Percentiles rank a stretch among this genome's conserved stretches.
Evolutionary conservation across 108 stramenopile species (phyloP).

Genomic region (Nannochloropsis oceanica): DNA sequence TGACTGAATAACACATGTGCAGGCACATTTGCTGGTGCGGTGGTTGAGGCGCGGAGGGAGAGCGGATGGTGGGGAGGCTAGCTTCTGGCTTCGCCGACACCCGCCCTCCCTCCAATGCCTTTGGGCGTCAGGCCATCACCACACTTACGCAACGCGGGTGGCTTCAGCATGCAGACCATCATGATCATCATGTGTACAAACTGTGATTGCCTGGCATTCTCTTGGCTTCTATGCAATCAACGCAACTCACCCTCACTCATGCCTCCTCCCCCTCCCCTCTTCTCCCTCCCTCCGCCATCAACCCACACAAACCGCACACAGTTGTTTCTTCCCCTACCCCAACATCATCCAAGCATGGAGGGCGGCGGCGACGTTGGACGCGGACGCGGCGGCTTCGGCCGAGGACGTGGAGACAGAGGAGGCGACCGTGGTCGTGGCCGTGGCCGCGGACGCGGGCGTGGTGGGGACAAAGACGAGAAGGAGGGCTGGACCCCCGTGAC

Average conservation of each 20-base stretch:
- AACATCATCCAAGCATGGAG: neutral
- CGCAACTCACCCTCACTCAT: neutral
- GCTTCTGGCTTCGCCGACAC: no score
- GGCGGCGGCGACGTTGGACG: neutral
- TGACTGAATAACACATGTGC: no score
- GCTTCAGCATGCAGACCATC: no score
- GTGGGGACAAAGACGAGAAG: conserved; percentile 49
- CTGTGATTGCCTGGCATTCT: no score
- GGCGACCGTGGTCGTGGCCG: conserved; percentile 73
- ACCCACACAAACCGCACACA: neutral
- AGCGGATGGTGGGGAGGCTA: no score
- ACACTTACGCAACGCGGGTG: no score
- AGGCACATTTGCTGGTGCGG: no score
- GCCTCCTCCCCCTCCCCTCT: neutral
- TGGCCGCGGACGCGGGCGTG: conserved; percentile 65
- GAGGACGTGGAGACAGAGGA: conserved; percentile 27
- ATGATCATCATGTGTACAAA: no score
- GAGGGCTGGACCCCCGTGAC: conserved; percentile 93
- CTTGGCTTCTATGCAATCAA: no score
- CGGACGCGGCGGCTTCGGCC: conserved; percentile 43
- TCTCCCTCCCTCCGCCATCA: neutral
- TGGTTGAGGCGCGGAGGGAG: no score
- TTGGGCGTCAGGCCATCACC: no score
- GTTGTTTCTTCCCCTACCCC: neutral
- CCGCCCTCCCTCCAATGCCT: no score